Conservation (phyloP, 2,329 filamentous ascomycete genomes). For the Stromatinia cepivora region DNA sequence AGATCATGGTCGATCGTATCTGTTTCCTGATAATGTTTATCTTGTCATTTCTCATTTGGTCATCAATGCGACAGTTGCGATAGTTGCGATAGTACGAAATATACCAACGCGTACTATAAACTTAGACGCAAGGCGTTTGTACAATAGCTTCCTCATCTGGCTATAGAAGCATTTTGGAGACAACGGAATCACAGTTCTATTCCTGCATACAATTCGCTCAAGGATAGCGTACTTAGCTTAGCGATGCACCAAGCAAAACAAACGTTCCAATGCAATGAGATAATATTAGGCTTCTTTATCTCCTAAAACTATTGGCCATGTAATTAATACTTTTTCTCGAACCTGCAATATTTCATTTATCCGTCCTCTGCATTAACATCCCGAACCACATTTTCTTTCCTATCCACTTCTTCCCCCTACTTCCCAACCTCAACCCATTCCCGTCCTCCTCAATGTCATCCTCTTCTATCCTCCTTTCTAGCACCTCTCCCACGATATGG, state of each 20-base stretch:
- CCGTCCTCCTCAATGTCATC: constrained; percentile 37
- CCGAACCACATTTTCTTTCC: constrained; percentile 56
- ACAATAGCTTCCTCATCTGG: not conserved
- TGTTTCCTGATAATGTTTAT: not conserved
- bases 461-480: constrained; percentile 51
- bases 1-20: not conserved
- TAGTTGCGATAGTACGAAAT: not conserved
- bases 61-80: not conserved
- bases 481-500: constrained; percentile 45
- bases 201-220: not conserved
- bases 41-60: not conserved
- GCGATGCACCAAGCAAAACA: not conserved
- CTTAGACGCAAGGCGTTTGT: not conserved
- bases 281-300: not conserved
- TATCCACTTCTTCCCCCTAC: constrained; percentile 64
- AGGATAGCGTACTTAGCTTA: not conserved
- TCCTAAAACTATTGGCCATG: not conserved
- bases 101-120: not conserved
- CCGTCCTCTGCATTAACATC: constrained; percentile 45
- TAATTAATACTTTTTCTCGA: not conserved
- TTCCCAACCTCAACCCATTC: constrained; percentile 56
- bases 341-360: not conserved
- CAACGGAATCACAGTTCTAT: too few species aligned
- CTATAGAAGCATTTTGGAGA: not conserved
- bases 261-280: not conserved